Evolutionary conservation across 805 yeast species (phyloP).

Genomic region (Wickerhamiella parazyma): DNA sequence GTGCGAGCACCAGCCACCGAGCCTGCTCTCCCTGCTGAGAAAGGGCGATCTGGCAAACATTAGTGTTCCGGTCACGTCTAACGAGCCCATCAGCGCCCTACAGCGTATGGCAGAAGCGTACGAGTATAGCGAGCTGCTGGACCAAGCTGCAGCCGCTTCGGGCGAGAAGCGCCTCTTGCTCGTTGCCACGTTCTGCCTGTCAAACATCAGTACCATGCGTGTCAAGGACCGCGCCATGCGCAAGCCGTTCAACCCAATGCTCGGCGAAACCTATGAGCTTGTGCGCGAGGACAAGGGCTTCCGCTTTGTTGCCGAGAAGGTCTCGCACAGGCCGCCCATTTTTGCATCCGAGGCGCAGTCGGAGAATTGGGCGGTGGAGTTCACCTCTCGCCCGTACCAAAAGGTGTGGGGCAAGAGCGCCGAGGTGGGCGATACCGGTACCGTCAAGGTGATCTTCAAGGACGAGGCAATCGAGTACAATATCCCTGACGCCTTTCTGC

Average conservation of each 20-base stretch:
- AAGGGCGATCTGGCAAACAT: conserved; percentile 69
- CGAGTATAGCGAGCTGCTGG: conserved; percentile 60
- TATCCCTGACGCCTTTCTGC: conserved; percentile 69
- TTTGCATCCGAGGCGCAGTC: conserved; percentile 73
- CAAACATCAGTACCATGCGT: conserved; percentile 56
- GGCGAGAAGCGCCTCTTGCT: conserved; percentile 45
- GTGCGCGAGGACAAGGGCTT: conserved; percentile 73
- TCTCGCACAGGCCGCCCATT: conserved; percentile 73
- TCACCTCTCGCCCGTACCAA: conserved; percentile 41
- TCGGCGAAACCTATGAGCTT: conserved; percentile 87
- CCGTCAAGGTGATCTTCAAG: conserved; percentile 41
- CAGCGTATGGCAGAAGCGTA: conserved; percentile 68
- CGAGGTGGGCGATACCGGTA: conserved; percentile 69
- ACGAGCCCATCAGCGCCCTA: conserved; percentile 77
- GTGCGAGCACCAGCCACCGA: conserved; percentile 64
- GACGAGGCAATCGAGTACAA: conserved; percentile 68
- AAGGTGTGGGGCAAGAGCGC: conserved; percentile 93
- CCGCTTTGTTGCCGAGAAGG: conserved; percentile 71
- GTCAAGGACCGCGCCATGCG: conserved; percentile 62
- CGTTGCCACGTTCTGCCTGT: conserved; percentile 72
- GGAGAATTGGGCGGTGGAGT: conserved; percentile 41
- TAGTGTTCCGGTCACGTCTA: conserved; percentile 87
- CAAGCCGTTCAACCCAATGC: conserved; percentile 87
- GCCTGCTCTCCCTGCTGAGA: conserved; percentile 61
- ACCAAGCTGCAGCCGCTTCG: conserved; percentile 39